Evolutionary conservation across 2,329 filamentous ascomycete species (phyloP).

Genomic region (Curvularia hawaiiensis): DNA sequence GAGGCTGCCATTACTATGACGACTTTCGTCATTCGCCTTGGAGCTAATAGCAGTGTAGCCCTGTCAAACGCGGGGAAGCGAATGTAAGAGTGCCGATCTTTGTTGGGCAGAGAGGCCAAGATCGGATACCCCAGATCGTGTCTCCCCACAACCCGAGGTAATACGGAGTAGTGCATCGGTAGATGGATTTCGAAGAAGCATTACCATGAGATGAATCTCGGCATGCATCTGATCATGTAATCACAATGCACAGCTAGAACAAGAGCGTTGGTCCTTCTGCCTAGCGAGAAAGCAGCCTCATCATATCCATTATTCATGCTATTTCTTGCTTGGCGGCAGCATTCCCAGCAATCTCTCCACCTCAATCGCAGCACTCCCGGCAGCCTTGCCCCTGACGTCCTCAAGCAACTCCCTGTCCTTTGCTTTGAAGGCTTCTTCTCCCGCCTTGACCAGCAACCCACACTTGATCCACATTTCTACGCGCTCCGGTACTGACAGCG

Average conservation of each 20-base stretch:
- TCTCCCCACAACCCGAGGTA: not conserved
- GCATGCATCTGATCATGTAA: not conserved
- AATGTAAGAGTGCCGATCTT: not conserved
- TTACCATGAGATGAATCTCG: not conserved
- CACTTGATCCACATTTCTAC: conserved; percentile 97
- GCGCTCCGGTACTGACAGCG: conserved; percentile 68
- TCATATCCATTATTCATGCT: not conserved
- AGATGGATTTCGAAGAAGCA: not conserved
- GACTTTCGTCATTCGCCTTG: not conserved
- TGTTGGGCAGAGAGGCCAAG: not conserved
- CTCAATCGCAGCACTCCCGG: conserved; percentile 71
- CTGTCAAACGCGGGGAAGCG: conserved; percentile 17
- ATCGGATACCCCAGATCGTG: not conserved
- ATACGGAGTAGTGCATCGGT: not conserved
- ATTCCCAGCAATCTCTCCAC: conserved; percentile 78
- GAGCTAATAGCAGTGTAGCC: not conserved
- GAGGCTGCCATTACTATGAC: conserved; percentile 15
- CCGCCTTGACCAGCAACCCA: conserved; percentile 84
- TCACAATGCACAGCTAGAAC: not conserved
- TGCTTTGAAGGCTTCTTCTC: conserved; percentile 84
- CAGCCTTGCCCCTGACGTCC: conserved; percentile 74
- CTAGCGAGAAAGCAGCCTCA: not conserved
- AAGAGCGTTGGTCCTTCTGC: not conserved
- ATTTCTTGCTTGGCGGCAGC: conserved; percentile 26
- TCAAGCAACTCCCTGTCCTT: conserved; percentile 80